A percentile compares a stretch with the other conserved stretches of the same genome.
Conservation (phyloP, 1,284 basidiomycete species). For the Leccinum holopus region DNA sequence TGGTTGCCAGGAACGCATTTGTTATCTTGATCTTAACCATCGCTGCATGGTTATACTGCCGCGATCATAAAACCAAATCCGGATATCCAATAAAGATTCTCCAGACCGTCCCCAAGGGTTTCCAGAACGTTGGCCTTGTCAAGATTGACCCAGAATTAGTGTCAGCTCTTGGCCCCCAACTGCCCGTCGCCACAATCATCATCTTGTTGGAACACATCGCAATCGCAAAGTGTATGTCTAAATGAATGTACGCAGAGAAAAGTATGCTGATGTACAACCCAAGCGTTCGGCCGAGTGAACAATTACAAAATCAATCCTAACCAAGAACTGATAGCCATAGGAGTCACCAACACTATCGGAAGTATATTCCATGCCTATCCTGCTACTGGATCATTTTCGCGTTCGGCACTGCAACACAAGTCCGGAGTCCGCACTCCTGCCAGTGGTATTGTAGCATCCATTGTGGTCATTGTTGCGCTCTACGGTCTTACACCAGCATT, state of each 20-base stretch:
- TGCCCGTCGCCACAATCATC: constrained; percentile 94
- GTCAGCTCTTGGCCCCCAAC: constrained; percentile 67
- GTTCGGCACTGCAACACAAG: constrained; percentile 94
- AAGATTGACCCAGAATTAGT: constrained; percentile 66
- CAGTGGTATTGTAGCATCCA: constrained; percentile 84
- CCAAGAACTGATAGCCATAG: constrained; percentile 97
- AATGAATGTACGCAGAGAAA: background rate
- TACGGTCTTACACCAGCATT: constrained; percentile 92
- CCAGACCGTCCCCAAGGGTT: constrained; percentile 78
- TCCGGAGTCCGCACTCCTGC: constrained; percentile 95
- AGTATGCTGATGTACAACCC: constrained; percentile 16
- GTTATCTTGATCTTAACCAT: constrained; percentile 84
- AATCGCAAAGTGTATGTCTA: constrained; percentile 76
- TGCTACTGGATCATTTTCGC: constrained; percentile 97
- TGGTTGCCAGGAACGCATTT: constrained; percentile 83
- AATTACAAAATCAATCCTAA: constrained; percentile 98
- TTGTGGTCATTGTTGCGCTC: constrained; percentile 91
- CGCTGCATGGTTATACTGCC: constrained; percentile 81
- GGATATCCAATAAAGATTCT: constrained; percentile 89
- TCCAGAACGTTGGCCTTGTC: constrained; percentile 77
- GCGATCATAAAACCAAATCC: constrained; percentile 53
- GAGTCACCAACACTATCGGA: constrained; percentile 87
- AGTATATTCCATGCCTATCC: constrained; percentile 91
- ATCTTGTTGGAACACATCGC: constrained; percentile 96
- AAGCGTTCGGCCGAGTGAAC: constrained; percentile 92